Base-by-base conservation (phyloP, 208 protist species). In the Phytomonas sp. region DNA sequence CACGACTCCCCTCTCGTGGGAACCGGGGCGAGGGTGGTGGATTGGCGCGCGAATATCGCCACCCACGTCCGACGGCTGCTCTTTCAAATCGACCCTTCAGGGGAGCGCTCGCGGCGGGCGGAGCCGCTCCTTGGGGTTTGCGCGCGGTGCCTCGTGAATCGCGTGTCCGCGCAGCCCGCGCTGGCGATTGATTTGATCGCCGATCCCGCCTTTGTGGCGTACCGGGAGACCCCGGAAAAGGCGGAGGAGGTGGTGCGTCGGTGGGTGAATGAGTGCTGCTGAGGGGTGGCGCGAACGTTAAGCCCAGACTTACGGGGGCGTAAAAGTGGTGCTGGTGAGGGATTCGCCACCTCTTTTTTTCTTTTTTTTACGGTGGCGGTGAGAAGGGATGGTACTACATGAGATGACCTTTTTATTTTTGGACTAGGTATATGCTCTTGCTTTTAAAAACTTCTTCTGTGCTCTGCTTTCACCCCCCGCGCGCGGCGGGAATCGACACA, bases 41-140 rank as follows among this genome's bases (percentile, higher is more conserved):
- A 95, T 73, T 95, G 89, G 87, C 78, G 88, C 26, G 62, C 53
- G 5, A 95, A 95, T 74, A 89, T 95, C 9, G 72, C 77, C 36
- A 53, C 34, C 0, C 82, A 95, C 59, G 84, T 92, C 31, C 46
- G 76, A 34, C 30, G 29, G 0, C 65, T 92, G 59, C 68, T 95
- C 20, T 66, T 36, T 3, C 13, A 30, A 7, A 67, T 79, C 20
- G 80, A 91, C 33, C 66, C 75, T 15, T 66, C 20, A 66, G 17
- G 62, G 17, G 20, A 62, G 67, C 71, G 72, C 5, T 62, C 67
- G 11, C 29, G 59, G 46, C 65, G 75, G 23, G 81, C 82, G 60
- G 20, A 30, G n/a, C 66, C 63, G 0, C 72, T 95, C 26, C 75
- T 92, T 15, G 59, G 69, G 2, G 37, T 95, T 0, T 95, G 86